Evolutionary conservation across 2,329 filamentous ascomycete species (phyloP), one percentile per base, ranked within the genome.

Genomic region (Verticillium tricorpus): DNA sequence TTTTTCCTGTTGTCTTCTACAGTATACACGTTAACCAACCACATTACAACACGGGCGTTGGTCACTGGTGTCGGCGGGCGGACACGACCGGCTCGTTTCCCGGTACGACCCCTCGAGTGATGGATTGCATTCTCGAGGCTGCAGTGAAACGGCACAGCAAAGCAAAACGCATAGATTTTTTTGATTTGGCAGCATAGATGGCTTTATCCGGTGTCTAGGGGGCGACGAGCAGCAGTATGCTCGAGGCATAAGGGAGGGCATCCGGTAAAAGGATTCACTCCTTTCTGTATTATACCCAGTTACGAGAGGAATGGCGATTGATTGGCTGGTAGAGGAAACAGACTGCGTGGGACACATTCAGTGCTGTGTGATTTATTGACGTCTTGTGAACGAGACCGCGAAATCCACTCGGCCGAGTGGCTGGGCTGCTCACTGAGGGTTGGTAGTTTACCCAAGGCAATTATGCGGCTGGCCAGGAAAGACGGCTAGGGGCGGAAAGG

Each of bases 1-100:
- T 45, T 65, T 35, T 58, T 59, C 35, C 60, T 59, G 25, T 58
- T 60, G 54, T 31, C 60, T 65, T 22, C 45, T 14, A 50, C n/a
- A 50, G 8, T 50, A 19, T 22, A 25, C 45, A 25, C 25, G n/a
- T 22, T 50, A 19, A 22, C 19, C n/a, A 12, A 50, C 19, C 12
- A 19, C 45, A 25, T 50, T 50, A 50, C 45, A 50, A 50, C 45
- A 22, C 17, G 45, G 28, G 45, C 45, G 45, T 50, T 50, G 45
- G 45, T 25, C n/a, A 25, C 17, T 22, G 45, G n/a, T 50, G 45
- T 22, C 39, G 3, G 39, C n/a, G 15, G 8, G 22, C 22, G 45
- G 45, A 22, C 45, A 50, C 45, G 45, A 50, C 45, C 6, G 45
- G 45, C 45, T 50, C 45, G 45, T 50, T 12, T 3, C 45, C 45